Percentiles rank a stretch among this genome's conserved stretches.
Evolutionary conservation across 148 eudicot species (phyloP).

Genomic region (Rhododendron henanense): DNA sequence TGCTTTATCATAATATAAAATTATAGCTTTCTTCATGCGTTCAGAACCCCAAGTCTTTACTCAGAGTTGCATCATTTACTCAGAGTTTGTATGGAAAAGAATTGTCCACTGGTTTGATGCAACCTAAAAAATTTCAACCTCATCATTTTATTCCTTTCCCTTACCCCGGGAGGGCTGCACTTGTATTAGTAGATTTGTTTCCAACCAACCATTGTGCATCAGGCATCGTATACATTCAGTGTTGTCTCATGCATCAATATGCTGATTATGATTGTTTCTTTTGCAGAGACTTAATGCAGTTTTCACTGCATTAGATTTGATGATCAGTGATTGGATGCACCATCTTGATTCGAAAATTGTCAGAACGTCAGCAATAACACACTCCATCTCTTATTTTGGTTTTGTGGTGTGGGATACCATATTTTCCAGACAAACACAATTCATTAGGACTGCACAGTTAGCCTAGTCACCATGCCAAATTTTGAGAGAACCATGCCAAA

Average conservation of each 20-base stretch:
- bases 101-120: neutral
- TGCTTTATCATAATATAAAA: neutral
- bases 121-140: neutral
- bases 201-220: neutral
- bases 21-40: too few relatives aligned
- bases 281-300: conserved; percentile 5
- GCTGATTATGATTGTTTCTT: neutral
- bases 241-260: neutral
- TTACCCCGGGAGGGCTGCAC: neutral
- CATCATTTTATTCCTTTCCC: neutral
- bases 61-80: neutral
- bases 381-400: neutral
- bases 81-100: neutral
- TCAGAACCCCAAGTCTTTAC: neutral
- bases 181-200: neutral
- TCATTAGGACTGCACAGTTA: conserved; percentile 25
- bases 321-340: neutral
- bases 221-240: neutral
- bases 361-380: neutral
- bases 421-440: conserved; percentile 29
- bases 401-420: conserved; percentile 18
- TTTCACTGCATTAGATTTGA: neutral
- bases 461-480: conserved; percentile 24
- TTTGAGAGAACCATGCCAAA: conserved; percentile 33
- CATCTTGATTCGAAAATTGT: neutral